Evolutionary conservation across 73 alveolate species (phyloP).

Genomic region (Paramecium caudatum): DNA sequence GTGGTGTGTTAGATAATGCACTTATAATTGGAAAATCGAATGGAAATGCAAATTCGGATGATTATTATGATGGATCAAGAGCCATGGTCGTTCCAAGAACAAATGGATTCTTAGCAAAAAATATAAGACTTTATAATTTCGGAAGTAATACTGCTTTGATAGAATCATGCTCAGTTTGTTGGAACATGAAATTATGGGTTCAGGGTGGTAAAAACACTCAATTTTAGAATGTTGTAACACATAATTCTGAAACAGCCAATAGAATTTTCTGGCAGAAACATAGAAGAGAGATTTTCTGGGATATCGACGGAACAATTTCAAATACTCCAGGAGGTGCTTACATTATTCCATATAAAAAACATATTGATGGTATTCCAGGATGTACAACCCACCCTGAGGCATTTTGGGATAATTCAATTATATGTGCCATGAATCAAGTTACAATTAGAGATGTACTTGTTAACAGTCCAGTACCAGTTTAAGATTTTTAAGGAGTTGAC

Average conservation of each 20-base stretch:
- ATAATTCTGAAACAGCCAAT: conserved; percentile 2
- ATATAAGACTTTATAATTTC: conserved; percentile 74
- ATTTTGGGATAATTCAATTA: conserved; percentile 69
- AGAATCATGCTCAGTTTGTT: conserved; percentile 83
- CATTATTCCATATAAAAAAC: conserved; percentile 69
- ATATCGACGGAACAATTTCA: conserved; percentile 79
- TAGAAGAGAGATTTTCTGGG: conserved; percentile 78
- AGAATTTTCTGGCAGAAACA: conserved; percentile 65
- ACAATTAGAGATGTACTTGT: conserved; percentile 62
- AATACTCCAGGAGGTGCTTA: conserved; percentile 51
- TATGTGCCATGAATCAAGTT: conserved; percentile 59
- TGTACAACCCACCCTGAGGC: conserved; percentile 42
- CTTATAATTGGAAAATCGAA: conserved; percentile 82
- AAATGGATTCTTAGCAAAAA: conserved; percentile 79
- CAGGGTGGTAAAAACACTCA: conserved; percentile 69
- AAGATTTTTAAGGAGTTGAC: conserved; percentile 44
- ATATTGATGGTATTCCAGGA: conserved; percentile 36
- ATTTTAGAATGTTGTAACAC: neutral
- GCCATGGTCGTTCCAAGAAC: conserved; percentile 84
- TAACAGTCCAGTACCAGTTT: conserved; percentile 51
- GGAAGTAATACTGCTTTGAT: conserved; percentile 49
- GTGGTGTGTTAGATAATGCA: conserved; percentile 72
- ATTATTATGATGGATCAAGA: conserved; percentile 44
- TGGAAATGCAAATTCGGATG: conserved; percentile 70
- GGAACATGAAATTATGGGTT: conserved; percentile 73